Base-by-base conservation (phyloP, 78 protist species). In the Dictyostelium capitatum region DNA sequence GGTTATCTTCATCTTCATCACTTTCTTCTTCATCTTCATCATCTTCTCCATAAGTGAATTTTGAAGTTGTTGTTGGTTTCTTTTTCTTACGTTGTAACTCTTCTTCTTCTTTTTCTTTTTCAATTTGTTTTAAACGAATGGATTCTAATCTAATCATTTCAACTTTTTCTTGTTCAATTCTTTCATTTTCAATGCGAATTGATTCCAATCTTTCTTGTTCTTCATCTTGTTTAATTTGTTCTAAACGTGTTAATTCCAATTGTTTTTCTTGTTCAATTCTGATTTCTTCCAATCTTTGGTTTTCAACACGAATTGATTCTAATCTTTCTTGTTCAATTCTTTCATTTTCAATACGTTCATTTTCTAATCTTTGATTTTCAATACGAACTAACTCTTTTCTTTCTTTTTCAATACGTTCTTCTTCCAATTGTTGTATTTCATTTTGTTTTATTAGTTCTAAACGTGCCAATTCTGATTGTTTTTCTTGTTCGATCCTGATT, bases 11-110 rank as follows among this genome's bases (percentile, higher is more conserved):
- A 23, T 74, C 47, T 47, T 83, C 83, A 15, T 85, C 93, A n/a
- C 47, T 6, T 9, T 74, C 83, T 0, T 83, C 91, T 62, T 87
- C 83, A 3, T 83, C 90, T 23, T 87, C 93, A 48, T 69, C 78
- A 6, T 87, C 93, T 51, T 77, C 93, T 37, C 84, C 93, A 50
- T 80, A 74, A 12, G 80, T 48, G 4, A 84, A 54, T 50, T 84
- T 84, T 23, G 23, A 25, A 15, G 37, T 46, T 0, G 0, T 25
- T 74, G 62, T 74, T 74, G 20, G 41, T 74, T 6, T 74, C 14
- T 23, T 12, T 20, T n/a, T 19, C 20, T 23, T 23, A n/a, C 50
- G 9, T 37, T 28, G 50, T 8, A 12, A 41, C 15, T 28, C 78
- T 73, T 41, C 47, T 41, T 70, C 57, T 79, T 47, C 47, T 56